Evolutionary conservation across 2,329 filamentous ascomycete genomes (phyloP).

Genomic region (Sclerotinia minor): DNA sequence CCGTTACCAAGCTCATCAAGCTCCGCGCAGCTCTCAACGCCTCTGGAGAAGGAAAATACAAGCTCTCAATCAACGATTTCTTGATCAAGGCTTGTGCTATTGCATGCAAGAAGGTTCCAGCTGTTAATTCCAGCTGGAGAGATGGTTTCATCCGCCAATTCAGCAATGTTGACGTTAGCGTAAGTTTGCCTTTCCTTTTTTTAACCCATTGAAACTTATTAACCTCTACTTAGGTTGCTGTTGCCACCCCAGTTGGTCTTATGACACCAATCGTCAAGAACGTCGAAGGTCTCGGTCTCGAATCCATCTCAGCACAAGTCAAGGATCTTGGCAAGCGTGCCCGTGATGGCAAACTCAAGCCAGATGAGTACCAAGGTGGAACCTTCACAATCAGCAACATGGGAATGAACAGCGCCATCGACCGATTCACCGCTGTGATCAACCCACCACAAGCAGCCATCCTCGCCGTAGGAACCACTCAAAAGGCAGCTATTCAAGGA

Average conservation of each 20-base stretch:
- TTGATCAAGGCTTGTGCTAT: slow-evolving; percentile 92
- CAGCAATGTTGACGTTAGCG: slow-evolving; percentile 90
- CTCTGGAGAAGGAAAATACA: slow-evolving; percentile 88
- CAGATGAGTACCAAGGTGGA: slow-evolving; percentile 98
- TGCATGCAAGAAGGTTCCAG: slow-evolving; percentile 89
- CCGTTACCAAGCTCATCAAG: slow-evolving; percentile 93
- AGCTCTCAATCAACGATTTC: slow-evolving; percentile 99
- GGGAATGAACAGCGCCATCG: slow-evolving; percentile 97
- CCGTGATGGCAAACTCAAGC: slow-evolving; percentile 96
- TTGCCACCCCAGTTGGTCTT: slow-evolving; percentile 82
- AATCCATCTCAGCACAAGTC: slow-evolving; percentile 82
- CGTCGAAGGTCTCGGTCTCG: slow-evolving; percentile 82
- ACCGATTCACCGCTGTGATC: slow-evolving; percentile 97
- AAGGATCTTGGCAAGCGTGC: slow-evolving; percentile 98
- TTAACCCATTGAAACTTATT: slow-evolving; percentile 10
- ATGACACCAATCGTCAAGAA: slow-evolving; percentile 97
- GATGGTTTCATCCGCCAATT: slow-evolving; percentile 89
- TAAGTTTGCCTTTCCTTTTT: slow-evolving; percentile 55
- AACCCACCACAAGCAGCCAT: slow-evolving; percentile 98
- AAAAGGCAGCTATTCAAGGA: slow-evolving; percentile 88
- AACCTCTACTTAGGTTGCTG: slow-evolving; percentile 37
- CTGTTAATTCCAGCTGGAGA: slow-evolving; percentile 95
- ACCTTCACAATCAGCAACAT: slow-evolving; percentile 99
- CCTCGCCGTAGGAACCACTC: slow-evolving; percentile 88
- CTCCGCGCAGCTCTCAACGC: slow-evolving; percentile 91